Conservation (phyloP, 352 stramenopile genomes). For the Globisporangium paddicum region DNA sequence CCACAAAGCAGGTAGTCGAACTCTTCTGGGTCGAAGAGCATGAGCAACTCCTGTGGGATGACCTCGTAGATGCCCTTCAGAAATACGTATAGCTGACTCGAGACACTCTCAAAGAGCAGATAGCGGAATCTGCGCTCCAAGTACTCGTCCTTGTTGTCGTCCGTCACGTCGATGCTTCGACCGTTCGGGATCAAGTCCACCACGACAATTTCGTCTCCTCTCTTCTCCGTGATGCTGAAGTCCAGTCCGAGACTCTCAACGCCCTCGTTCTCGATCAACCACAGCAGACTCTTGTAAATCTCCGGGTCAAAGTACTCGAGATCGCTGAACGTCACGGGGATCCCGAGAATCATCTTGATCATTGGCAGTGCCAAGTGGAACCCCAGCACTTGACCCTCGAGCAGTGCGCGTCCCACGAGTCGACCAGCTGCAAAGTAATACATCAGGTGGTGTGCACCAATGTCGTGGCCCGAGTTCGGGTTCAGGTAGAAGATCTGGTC, state of each 20-base stretch:
- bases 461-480: slow-evolving; percentile 17
- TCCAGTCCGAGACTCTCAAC: neutral
- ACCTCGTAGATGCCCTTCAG: slow-evolving; percentile 94
- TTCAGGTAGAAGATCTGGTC: slow-evolving; percentile 38
- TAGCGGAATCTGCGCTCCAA: neutral
- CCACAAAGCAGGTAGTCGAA: slow-evolving; percentile 79
- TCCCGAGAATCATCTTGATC: neutral
- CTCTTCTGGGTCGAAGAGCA: slow-evolving; percentile 95
- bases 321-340: neutral
- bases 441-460: neutral
- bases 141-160: neutral
- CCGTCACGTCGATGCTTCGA: neutral
- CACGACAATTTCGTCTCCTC: neutral
- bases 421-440: slow-evolving; percentile 44
- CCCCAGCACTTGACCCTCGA: slow-evolving; percentile 85
- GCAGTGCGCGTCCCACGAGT: slow-evolving; percentile 28
- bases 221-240: neutral
- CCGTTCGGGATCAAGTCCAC: neutral
- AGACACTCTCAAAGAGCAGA: slow-evolving; percentile 80
- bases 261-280: neutral
- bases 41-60: slow-evolving; percentile 87
- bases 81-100: slow-evolving; percentile 70
- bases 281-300: neutral
- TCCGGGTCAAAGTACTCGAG: neutral
- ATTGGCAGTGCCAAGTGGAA: slow-evolving; percentile 90